phyloP scores from a whole-genome alignment of 2,329 filamentous ascomycete genomes.

The Neonectria magnoliae region DNA sequence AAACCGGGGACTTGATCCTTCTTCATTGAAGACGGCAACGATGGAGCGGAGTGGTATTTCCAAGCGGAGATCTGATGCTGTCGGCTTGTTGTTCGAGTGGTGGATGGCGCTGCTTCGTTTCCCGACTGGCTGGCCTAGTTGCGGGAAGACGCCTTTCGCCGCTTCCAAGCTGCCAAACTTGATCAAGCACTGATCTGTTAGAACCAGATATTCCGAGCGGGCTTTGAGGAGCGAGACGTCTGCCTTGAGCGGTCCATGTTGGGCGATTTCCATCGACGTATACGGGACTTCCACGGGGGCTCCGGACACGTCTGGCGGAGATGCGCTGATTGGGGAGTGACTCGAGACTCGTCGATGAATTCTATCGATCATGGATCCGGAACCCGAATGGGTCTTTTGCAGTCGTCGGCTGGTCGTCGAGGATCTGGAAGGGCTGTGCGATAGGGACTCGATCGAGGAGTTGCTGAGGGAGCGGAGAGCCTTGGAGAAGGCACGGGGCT shows the following conservation, averaged over 20 bases:
- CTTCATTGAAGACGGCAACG: slow-evolving; percentile 63
- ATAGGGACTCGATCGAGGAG: slow-evolving; percentile 53
- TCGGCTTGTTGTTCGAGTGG: slow-evolving; percentile 41
- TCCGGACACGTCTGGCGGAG: slow-evolving; percentile 44
- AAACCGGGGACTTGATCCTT: slow-evolving; percentile 59
- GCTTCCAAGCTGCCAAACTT: slow-evolving; percentile 61
- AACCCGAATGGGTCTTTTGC: slow-evolving; percentile 52
- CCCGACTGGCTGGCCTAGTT: slow-evolving; percentile 47
- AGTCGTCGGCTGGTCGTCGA: slow-evolving; percentile 48
- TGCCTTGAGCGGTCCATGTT: slow-evolving; percentile 59
- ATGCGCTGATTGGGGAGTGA: slow-evolving; percentile 46
- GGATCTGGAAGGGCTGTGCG: slow-evolving; percentile 45
- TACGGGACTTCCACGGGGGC: slow-evolving; percentile 47
- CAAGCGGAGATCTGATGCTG: slow-evolving; percentile 52
- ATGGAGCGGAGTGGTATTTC: slow-evolving; percentile 61
- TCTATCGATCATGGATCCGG: slow-evolving; percentile 54
- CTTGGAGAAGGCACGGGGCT: slow-evolving; percentile 49
- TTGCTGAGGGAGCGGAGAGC: slow-evolving; percentile 53
- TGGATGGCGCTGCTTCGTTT: slow-evolving; percentile 37
- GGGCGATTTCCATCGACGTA: slow-evolving; percentile 53
- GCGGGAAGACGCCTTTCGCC: slow-evolving; percentile 59
- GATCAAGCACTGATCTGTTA: slow-evolving; percentile 61
- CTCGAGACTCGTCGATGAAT: slow-evolving; percentile 54
- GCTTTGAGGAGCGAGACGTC: slow-evolving; percentile 61
- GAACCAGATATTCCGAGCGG: slow-evolving; percentile 61